Base-by-base conservation (phyloP, 2,329 filamentous ascomycete genomes). In the Alternaria incomplexa region DNA sequence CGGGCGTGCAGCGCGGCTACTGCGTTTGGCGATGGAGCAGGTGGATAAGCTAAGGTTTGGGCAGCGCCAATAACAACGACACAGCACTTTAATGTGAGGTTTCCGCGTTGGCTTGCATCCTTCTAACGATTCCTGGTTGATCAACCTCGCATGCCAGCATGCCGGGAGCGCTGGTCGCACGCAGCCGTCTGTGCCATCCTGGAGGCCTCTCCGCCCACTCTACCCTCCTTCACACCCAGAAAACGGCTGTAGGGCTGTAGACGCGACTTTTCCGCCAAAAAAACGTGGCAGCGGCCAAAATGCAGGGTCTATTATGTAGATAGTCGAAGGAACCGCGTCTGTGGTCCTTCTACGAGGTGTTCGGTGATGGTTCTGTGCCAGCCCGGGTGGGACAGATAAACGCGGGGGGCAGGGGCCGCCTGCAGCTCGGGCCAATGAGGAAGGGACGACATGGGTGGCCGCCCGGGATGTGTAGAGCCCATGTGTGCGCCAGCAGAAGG, bases 261-360 rank as follows among this genome's bases (percentile, higher is more conserved):
- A 76, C 68, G 69, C 67, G 65, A 63, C 63, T 73, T 76, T 77
- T 74, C 63, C 67, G 71, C 71, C 32, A 68, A 74, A 77, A 77
- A 74, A 75, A 69, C 73, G 72, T 69, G 66, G 55, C 55, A 44
- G 61, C 63, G 69, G 67, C 67, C 66, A 67, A 62, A 61, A 72
- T 68, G 72, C 72, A 73, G 74, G 70, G 68, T 64, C 61, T 58
- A 32, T 53, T 64, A 61, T 73, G 56, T 62, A 60, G 55, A 62
- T 60, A 61, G 57, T 68, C 68, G 67, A 73, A 73, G 69, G 67
- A 73, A 71, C 69, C 67, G 68, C 68, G 63, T 65, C 66, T 67
- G 72, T 66, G 61, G 68, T 68, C 57, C 72, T 62, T 67, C 57
- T 61, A 62, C 26, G 63, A 56, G 55, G 63, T 60, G 62, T 73